Percentiles rank a stretch among this genome's conserved stretches.
Conservation (phyloP, 177 flowering plant genomes). For the Vitis hybrid region DNA sequence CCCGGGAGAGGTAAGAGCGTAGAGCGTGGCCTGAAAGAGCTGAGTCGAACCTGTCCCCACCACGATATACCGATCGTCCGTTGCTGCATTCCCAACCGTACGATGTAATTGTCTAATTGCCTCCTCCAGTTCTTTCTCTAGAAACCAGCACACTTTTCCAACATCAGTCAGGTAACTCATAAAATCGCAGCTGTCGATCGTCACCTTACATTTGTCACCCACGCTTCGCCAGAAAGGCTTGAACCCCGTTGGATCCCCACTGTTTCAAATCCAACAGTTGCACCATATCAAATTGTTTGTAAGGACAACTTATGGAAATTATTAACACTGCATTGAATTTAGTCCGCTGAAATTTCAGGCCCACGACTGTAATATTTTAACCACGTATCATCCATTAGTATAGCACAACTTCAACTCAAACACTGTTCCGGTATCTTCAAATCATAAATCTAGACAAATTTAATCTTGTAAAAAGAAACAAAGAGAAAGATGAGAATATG, state of each 20-base stretch:
- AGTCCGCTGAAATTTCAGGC: too few species aligned
- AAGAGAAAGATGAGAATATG: too few species aligned
- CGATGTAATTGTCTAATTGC: slow-evolving; percentile 43
- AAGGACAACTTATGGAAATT: too few species aligned
- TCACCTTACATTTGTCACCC: slow-evolving; percentile 48
- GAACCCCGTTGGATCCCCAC: slow-evolving; percentile 68
- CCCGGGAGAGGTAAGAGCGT: slow-evolving; percentile 37
- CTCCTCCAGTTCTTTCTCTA: slow-evolving; percentile 40
- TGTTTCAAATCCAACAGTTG: slow-evolving; percentile 11
- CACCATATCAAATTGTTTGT: too few species aligned
- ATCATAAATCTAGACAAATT: too few species aligned
- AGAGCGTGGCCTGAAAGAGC: slow-evolving; percentile 50
- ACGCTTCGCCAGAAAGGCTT: slow-evolving; percentile 49
- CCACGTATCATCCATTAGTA: too few species aligned
- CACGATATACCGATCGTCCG: slow-evolving; percentile 38
- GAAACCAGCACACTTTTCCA: slow-evolving; percentile 55
- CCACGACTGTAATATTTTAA: too few species aligned
- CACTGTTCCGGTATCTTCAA: too few species aligned
- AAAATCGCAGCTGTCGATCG: slow-evolving; percentile 39
- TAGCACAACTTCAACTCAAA: too few species aligned
- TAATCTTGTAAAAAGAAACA: too few species aligned
- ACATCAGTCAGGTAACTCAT: slow-evolving; percentile 62
- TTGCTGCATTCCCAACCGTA: slow-evolving; percentile 53
- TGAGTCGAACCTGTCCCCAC: slow-evolving; percentile 71
- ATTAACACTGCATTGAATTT: too few species aligned